Evolutionary conservation across 106 monocot genomes (phyloP), one percentile per base, ranked within the genome.

Genomic region (Allium cepa): DNA sequence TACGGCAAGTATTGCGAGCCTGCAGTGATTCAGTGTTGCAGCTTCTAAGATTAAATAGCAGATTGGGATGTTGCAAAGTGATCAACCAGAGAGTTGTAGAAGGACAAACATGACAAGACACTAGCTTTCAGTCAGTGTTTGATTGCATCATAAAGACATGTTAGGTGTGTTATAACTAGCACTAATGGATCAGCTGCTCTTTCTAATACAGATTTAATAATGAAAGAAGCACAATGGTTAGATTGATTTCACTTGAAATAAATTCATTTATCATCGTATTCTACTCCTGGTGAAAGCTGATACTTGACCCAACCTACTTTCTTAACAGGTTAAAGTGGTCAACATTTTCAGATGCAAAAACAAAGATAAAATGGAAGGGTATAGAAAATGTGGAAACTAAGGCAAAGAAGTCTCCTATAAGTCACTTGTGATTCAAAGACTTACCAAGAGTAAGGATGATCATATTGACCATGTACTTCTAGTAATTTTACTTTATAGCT

Each of bases 391-490:
- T 36, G 3, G 78, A 89, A 78, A 70, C 56, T 15, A 26, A 17
- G 61, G 79, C 46, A 65, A 63, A 47, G 84, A 90, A 71, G 82
- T 66, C 68, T 83, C 81, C 27, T 93, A 99, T 77, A 92, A 92
- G 68, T 87, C 78, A 36, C 49, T 79, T 53, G 92, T 99, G 93
- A 89, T 99, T 70, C 82, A 93, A 69, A 92, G 85, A 74, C 57
- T 99, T 64, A 83, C 93, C 16, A 85, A 87, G 45, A 79, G 77
- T 75, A 69, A 77, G 68, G 64, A 80, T 80, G 97, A 92, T 12
- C 77, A 90, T 62, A 79, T 99, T 60, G 97, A 99, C 77, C 82
- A 99, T 72, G 78, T 93, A 64, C 97, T 99, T 17, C 97, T 87
- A 76, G 97, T 66, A 51, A 66, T 3, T 46, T 27, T 45, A 62